Evolutionary conservation across 176 grass and related monocot species (phyloP), one percentile per base, ranked within the genome.

Genomic region (Avena eriantha): DNA sequence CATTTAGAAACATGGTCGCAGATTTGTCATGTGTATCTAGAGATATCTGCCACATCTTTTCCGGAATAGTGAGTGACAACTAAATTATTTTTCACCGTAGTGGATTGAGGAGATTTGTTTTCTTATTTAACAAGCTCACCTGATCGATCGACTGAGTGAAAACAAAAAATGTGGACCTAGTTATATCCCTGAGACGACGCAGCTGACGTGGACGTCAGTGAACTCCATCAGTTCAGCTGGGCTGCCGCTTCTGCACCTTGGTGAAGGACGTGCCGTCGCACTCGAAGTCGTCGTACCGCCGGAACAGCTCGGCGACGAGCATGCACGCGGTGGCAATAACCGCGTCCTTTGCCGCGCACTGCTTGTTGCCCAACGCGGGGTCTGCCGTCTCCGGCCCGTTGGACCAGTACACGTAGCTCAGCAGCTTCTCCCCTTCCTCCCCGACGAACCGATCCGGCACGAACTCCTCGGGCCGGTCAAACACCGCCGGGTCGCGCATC

Each of bases 331-430:
- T 98, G 77, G 87, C 93, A 0, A 95, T 81, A 8, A 95, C 95
- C 60, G 82, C 89, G 29, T 98, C 95, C 88, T 98, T 98, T 49
- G 95, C 95, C 1, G 95, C 93, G 84, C 95, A 98, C 83, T 98
- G 95, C 87, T 98, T 98, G 86, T 98, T 98, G 16, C 79, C 91
- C 2, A 43, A 0, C 12, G 86, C 7, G 17, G 93, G 91, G 53
- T 80, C 77, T 18, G 53, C 57, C 1, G 95, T 93, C 89, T 95
- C 81, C 0, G 93, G 95, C 1, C 95, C 95, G 45, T 98, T 98
- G 13, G 95, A 98, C 95, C 95, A 98, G 80, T 89, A 98, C 53
- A 98, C 53, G 82, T 93, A 86, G 31, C 80, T 59, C 21, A 98
- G 95, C 85, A 93, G 72, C 73, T 48, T 75, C 58, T 21, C 85